Evolutionary conservation across 306 rosid genomes (phyloP).

Genomic region (Heteromeles arbutifolia): DNA sequence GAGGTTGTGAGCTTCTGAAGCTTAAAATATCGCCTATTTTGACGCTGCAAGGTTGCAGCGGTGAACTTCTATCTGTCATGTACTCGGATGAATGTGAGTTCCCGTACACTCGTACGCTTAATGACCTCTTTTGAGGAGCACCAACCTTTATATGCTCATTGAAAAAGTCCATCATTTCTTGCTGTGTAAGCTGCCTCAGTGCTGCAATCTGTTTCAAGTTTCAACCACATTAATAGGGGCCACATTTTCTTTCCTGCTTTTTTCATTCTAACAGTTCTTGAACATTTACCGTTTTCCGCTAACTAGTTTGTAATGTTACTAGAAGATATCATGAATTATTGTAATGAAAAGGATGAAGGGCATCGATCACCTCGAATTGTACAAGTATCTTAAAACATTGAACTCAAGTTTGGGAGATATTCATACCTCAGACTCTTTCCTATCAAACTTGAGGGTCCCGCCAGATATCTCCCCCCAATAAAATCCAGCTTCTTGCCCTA

Average conservation of each 20-base stretch:
- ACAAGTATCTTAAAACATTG: not conserved
- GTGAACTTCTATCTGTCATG: constrained; percentile 27
- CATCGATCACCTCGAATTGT: not conserved
- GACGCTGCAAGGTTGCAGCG: constrained; percentile 25
- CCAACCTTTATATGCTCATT: constrained; percentile 68
- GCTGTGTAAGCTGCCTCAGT: constrained; percentile 55
- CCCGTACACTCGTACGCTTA: constrained; percentile 77
- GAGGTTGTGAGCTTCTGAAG: constrained; percentile 74
- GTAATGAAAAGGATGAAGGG: too few species aligned
- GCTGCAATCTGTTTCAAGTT: constrained; percentile 57
- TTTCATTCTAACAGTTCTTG: too few species aligned
- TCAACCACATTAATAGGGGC: not conserved
- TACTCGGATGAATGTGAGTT: constrained; percentile 62
- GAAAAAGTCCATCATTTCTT: constrained; percentile 71
- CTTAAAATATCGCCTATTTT: constrained; percentile 60
- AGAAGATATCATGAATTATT: too few species aligned
- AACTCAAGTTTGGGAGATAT: not conserved
- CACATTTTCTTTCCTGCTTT: too few species aligned
- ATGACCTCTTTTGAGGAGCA: constrained; percentile 52
- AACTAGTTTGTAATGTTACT: not conserved
- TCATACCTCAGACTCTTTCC: constrained; percentile 82
- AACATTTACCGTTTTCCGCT: not conserved
- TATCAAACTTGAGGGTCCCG: constrained; percentile 79
- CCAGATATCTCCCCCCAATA: constrained; percentile 76
- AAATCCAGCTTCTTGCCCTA: constrained; percentile 74